Base-by-base conservation (phyloP, 2,329 filamentous ascomycete genomes). In the Eutypella sp. region DNA sequence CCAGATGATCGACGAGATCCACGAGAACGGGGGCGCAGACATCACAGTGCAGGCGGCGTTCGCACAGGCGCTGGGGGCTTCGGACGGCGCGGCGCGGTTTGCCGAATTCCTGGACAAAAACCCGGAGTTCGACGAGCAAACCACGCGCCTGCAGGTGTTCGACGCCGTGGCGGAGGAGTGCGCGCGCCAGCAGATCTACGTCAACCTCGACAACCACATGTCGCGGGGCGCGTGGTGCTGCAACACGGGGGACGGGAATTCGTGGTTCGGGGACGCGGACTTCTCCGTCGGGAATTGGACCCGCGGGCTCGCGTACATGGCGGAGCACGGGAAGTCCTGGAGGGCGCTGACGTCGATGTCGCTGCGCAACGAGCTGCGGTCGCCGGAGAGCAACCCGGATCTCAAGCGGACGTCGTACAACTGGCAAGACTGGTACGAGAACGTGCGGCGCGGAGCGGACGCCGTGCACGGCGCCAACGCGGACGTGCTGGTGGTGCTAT, bases 171-270 rank as follows among this genome's bases (percentile, higher is more conserved):
- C 79, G 1, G 74, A 70, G 0, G 81, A 83, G 56, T 73, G 75
- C 25, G 66, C 72, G 0, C 71, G 67, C 20, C 78, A 81, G 52
- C 57, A 77, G 15, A 73, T 83, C 44, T 78, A 79, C 51, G 66
- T 83, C 5, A 75, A 81, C 50, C 66, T 82, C 0, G 79, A 83
- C 59, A 82, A 83, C 56, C 80, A 83, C 58, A 74, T 83, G 50
- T 81, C 76, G 9, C 71, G 68, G 40, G 80, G 70, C 2, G 67
- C 67, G 45, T 84, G 80, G 79, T 83, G 79, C 57, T 83, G 79
- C 53, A 69, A 66, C 8, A 66, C 61, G 0, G 64, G 57, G 0
- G 79, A 83, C 42, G 78, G 76, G 3, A 83, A 83, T 57, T 64
- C 70, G 20, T 83, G 78, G 78, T 82, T 79, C 64, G 77, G 80